These are phyloP conservation scores for Plasmodium vivax DNA, from an alignment of 169 alveolate species.

Conservation along the genomic window DNA sequence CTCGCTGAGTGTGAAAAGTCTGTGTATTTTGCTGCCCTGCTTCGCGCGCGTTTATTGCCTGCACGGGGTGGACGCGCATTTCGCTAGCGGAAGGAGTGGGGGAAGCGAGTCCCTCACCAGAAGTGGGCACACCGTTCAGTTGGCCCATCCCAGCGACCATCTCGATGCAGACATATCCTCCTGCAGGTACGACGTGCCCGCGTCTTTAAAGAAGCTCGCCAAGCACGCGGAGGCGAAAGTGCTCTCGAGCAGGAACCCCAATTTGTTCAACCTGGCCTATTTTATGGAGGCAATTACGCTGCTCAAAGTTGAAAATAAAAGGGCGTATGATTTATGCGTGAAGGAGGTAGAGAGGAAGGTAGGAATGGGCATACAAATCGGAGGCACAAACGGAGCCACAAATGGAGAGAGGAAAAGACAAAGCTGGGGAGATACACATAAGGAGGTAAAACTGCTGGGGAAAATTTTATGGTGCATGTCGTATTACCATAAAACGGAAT, in stretches of 20 bases:
- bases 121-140: background rate
- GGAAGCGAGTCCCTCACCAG: background rate
- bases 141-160: background rate
- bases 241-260: background rate
- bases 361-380: background rate
- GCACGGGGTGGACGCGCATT: background rate
- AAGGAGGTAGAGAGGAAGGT: slow-evolving; percentile 16
- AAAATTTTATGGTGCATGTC: slow-evolving; percentile 75
- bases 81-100: background rate
- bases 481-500: slow-evolving; percentile 72
- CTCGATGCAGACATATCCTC: slow-evolving; percentile 31
- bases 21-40: slow-evolving; percentile 51
- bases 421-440: background rate
- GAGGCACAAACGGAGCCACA: background rate
- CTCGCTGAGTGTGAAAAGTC: background rate
- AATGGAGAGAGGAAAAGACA: background rate
- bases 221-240: slow-evolving; percentile 25
- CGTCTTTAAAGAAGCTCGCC: slow-evolving; percentile 24
- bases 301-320: slow-evolving; percentile 59
- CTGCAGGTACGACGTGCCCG: slow-evolving; percentile 39
- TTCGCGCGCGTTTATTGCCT: slow-evolving; percentile 69
- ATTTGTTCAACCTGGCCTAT: slow-evolving; percentile 39
- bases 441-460: slow-evolving; percentile 35
- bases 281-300: slow-evolving; percentile 62
- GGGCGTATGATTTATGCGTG: slow-evolving; percentile 2